A percentile compares a stretch with the other conserved stretches of the same genome.
These are phyloP conservation scores for Malus orientalis DNA, from an alignment of 306 rosid species.

Conservation along the genomic window DNA sequence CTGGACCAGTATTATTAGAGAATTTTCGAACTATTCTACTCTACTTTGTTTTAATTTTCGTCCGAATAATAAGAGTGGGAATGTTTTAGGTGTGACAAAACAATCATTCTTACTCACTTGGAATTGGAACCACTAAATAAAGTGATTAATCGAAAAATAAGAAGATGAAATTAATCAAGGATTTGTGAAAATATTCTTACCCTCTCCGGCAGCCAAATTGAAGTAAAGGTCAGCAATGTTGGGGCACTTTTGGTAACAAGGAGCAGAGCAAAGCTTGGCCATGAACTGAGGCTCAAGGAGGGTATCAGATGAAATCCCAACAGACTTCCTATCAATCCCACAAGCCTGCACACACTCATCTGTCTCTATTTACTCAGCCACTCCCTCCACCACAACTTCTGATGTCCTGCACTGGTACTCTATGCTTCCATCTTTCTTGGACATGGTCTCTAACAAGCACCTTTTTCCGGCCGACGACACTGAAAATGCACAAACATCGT, in stretches of 20 bases:
- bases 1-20: no score
- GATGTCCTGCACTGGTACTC: slow-evolving; percentile 70
- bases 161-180: neutral
- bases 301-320: slow-evolving; percentile 76
- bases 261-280: slow-evolving; percentile 56
- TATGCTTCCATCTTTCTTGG: slow-evolving; percentile 26
- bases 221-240: slow-evolving; percentile 67
- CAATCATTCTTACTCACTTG: neutral
- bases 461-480: slow-evolving; percentile 82
- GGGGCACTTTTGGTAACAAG: slow-evolving; percentile 63
- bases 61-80: neutral
- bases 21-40: no score
- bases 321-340: slow-evolving; percentile 58
- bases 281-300: slow-evolving; percentile 71
- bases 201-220: slow-evolving; percentile 76
- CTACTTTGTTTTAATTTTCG: neutral
- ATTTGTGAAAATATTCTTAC: slow-evolving; percentile 19
- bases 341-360: slow-evolving; percentile 61
- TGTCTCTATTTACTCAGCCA: slow-evolving; percentile 59
- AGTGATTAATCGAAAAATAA: neutral
- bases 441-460: slow-evolving; percentile 60
- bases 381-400: slow-evolving; percentile 60
- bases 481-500: slow-evolving; percentile 56
- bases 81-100: neutral
- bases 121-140: neutral